Base-by-base conservation (phyloP, 495 filamentous ascomycete genomes). In the Talaromyces borbonicus region DNA sequence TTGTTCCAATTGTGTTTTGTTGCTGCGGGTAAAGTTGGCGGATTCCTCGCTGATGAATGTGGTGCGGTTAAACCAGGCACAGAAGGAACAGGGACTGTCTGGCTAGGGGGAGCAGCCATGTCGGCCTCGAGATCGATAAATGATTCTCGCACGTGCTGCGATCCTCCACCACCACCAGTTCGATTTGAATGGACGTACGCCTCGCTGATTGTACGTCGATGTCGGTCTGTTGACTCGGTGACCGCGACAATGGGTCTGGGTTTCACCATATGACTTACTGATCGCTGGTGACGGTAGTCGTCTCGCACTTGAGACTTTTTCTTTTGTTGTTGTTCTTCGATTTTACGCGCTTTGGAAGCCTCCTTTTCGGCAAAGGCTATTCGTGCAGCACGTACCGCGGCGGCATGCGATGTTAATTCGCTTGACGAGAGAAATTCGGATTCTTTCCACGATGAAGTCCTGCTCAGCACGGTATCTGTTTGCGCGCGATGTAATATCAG, bases 361-460 rank as follows among this genome's bases (percentile, higher is more conserved):
- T 80, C 74, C 49, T 74, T 74, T 46, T 80, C 73, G 43, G 71
- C 61, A 51, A 79, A 80, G 3, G 75, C 75, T 48, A 70, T 69
- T 9, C 75, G 72, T 11, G 75, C 68, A 36, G 71, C 71, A 48
- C 72, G 71, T 5, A 79, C 67, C 8, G 60, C 53, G 58, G 56
- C 58, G 56, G 60, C 56, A 50, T 52, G 57, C 56, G 51, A 56
- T 57, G 59, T 57, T 56, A 52, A 51, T 55, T 61, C 57, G 52
- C 61, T 64, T 62, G 65, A 68, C 27, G 30, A 31, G 22, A 33
- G 31, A 4, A 22, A 29, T 26, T 46, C 30, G 5, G 43, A 46
- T 8, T 23, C 25, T 8, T 22, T 31, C 30, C 30, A 33, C 11
- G 27, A 46, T 20, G 43, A 46, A 7, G 27, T 11, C 12, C 30